phyloP scores from a whole-genome alignment of 2,329 filamentous ascomycete genomes.

The Colletotrichum incanum region DNA sequence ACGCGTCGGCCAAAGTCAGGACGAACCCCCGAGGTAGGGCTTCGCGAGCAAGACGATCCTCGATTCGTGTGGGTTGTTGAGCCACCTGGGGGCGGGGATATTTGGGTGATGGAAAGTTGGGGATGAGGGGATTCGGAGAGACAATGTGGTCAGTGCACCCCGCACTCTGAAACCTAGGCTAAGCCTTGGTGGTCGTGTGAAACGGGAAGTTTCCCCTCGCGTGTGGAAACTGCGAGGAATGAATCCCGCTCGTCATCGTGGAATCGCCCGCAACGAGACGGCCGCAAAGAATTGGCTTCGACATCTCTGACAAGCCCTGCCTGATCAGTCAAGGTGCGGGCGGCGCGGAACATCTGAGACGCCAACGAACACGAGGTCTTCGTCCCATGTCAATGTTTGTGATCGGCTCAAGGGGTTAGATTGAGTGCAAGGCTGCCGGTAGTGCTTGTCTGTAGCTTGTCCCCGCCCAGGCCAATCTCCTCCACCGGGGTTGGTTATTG shows the following conservation, averaged over 20 bases:
- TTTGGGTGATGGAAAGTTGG: background rate
- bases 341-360: constrained; percentile 31
- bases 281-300: constrained; percentile 12
- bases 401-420: constrained; percentile 26
- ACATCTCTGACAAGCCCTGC: background rate
- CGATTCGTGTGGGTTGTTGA: constrained; percentile 17
- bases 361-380: constrained; percentile 14
- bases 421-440: background rate
- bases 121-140: constrained; percentile 30
- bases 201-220: constrained; percentile 25
- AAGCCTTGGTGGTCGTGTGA: constrained; percentile 30
- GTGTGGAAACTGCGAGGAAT: background rate
- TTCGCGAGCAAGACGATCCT: background rate
- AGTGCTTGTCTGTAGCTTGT: background rate
- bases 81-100: background rate
- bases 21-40: constrained; percentile 14
- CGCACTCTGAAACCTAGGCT: constrained; percentile 29
- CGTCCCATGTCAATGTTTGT: constrained; percentile 24
- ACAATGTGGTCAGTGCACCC: constrained; percentile 19
- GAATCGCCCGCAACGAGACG: background rate
- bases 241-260: background rate
- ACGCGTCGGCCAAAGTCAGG: background rate
- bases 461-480: background rate
- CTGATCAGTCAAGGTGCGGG: constrained; percentile 29
- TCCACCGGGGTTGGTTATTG: background rate